Evolutionary conservation across 2,329 filamentous ascomycete species (phyloP).

Genomic region (Plenodomus biglobosus): DNA sequence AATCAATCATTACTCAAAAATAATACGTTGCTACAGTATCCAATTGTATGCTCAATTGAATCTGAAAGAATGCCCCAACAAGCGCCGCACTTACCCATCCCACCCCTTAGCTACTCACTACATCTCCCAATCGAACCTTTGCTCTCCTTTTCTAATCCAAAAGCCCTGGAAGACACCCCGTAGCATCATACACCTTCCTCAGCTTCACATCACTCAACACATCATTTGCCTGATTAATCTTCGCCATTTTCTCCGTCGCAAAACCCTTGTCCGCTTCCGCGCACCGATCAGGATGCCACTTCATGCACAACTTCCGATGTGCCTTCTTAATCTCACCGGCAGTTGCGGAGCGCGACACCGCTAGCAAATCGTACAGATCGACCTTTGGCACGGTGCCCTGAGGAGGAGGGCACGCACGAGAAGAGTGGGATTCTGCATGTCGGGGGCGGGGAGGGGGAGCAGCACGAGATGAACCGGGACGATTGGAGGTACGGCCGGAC

Average conservation of each 20-base stretch:
- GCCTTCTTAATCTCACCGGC: slow-evolving; percentile 89
- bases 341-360: slow-evolving; percentile 73
- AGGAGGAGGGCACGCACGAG: neutral
- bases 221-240: slow-evolving; percentile 26
- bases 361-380: slow-evolving; percentile 81
- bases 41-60: no score
- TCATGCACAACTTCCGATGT: slow-evolving; percentile 92
- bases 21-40: no score
- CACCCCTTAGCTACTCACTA: no score
- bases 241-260: slow-evolving; percentile 26
- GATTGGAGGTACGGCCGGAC: neutral
- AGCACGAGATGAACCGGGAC: neutral
- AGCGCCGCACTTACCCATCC: no score
- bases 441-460: neutral
- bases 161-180: slow-evolving; percentile 2
- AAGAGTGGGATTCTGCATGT: neutral
- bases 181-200: slow-evolving; percentile 22
- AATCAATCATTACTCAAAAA: no score
- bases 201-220: slow-evolving; percentile 13
- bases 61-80: no score
- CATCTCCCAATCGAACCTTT: no score
- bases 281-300: slow-evolving; percentile 77
- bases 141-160: no score
- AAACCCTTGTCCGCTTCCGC: slow-evolving; percentile 4
- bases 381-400: slow-evolving; percentile 1